Conservation (phyloP, 169 alveolate genomes). For the Plasmodium sp. region DNA sequence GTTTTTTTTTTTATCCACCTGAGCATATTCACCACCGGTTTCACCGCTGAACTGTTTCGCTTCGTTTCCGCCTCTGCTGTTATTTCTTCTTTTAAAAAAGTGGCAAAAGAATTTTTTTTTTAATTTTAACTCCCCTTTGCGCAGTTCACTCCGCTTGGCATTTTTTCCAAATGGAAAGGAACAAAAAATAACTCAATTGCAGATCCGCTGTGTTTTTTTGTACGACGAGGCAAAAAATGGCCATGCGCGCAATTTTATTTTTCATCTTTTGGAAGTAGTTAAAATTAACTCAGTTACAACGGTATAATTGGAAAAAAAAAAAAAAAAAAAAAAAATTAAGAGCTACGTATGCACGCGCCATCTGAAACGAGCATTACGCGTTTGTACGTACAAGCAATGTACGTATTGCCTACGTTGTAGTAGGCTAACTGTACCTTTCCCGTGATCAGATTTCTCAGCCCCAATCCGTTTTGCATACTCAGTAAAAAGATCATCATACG, state of each 20-base stretch:
- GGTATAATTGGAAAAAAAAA: neutral
- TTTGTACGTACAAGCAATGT: neutral
- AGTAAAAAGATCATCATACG: neutral
- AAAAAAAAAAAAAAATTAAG: neutral
- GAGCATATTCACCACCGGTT: neutral
- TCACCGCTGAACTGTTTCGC: neutral
- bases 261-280: neutral
- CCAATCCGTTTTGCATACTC: neutral
- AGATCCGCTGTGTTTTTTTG: neutral
- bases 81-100: neutral
- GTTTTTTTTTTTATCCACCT: neutral
- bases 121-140: neutral
- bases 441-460: neutral
- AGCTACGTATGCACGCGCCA: neutral
- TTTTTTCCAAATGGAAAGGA: neutral
- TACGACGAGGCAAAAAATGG: neutral
- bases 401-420: neutral
- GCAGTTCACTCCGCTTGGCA: neutral
- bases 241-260: neutral
- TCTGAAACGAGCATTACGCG: neutral
- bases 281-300: neutral
- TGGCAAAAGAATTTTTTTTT: neutral
- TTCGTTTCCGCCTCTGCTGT: neutral
- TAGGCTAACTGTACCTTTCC: neutral
- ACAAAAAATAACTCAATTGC: neutral